Conservation (phyloP, 129 eudicot species). For the Logfia minima region DNA sequence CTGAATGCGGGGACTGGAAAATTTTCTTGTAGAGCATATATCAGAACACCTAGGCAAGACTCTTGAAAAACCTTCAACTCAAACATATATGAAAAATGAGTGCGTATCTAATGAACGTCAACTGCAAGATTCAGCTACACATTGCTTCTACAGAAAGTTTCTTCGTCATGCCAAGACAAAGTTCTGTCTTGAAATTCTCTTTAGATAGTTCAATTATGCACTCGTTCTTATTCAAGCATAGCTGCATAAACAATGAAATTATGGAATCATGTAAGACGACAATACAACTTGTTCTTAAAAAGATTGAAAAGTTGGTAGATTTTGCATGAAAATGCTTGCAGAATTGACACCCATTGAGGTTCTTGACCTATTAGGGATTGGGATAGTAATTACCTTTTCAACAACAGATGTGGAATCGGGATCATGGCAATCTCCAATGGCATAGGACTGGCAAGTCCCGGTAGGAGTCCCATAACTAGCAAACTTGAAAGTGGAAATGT, state of each 20-base stretch:
- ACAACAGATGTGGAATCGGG: conserved; percentile 56
- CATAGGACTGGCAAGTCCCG: conserved; percentile 68
- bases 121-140: conserved; percentile 49
- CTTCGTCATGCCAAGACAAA: conserved; percentile 56
- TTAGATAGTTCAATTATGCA: conserved; percentile 48
- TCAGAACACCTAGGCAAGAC: neutral
- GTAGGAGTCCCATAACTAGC: conserved; percentile 84
- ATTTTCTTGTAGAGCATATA: neutral
- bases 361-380: neutral
- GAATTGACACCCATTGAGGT: neutral
- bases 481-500: conserved; percentile 61
- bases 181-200: conserved; percentile 47
- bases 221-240: conserved; percentile 51
- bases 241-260: conserved; percentile 39
- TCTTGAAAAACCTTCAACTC: conserved; percentile 1
- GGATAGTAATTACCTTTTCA: conserved; percentile 48
- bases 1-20: neutral
- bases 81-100: conserved; percentile 13
- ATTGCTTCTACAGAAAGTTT: conserved; percentile 64
- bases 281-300: neutral
- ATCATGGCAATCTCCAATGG: conserved; percentile 81
- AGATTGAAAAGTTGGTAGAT: neutral
- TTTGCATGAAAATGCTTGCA: conserved; percentile 6
- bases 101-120: neutral
- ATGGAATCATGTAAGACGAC: neutral